Conservation (phyloP, 108 stramenopile species). For the Fragilariopsis cylindrus region DNA sequence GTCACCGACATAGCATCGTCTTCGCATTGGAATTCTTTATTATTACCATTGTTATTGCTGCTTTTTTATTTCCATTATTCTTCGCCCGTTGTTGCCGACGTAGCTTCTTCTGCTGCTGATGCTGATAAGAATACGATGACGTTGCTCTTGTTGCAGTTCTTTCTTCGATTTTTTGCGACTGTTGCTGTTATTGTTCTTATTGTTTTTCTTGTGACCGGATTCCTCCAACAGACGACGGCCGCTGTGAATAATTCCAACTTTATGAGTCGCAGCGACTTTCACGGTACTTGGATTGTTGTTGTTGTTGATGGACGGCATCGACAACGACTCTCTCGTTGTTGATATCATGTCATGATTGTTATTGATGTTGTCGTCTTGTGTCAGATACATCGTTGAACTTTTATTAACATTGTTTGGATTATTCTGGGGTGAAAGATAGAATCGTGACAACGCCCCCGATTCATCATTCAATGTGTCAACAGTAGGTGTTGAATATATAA, state of each 20-base stretch:
- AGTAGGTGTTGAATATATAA: constrained; percentile 44
- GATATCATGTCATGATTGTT: background rate
- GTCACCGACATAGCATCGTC: constrained; percentile 48
- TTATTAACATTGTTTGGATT: background rate
- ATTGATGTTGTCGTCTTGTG: background rate
- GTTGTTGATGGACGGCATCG: background rate
- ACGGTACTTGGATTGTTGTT: no score
- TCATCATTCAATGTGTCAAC: constrained; percentile 48
- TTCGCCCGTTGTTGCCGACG: constrained; percentile 9
- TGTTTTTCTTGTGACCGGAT: background rate
- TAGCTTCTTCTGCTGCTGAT: background rate
- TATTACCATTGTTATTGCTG: constrained; percentile 10
- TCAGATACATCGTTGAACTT: background rate
- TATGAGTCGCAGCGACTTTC: no score
- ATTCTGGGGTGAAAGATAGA: constrained; percentile 1
- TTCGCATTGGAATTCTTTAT: constrained; percentile 24
- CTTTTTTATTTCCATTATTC: background rate
- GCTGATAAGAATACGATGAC: background rate
- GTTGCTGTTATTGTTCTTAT: background rate
- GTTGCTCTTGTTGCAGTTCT: background rate
- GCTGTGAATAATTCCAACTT: no score
- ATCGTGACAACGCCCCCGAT: background rate
- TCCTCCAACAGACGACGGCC: no score
- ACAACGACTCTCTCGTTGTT: background rate
- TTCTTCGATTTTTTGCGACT: background rate